These are phyloP conservation scores for Silybum marianum DNA, from an alignment of 129 eudicot species.

Conservation along the genomic window DNA sequence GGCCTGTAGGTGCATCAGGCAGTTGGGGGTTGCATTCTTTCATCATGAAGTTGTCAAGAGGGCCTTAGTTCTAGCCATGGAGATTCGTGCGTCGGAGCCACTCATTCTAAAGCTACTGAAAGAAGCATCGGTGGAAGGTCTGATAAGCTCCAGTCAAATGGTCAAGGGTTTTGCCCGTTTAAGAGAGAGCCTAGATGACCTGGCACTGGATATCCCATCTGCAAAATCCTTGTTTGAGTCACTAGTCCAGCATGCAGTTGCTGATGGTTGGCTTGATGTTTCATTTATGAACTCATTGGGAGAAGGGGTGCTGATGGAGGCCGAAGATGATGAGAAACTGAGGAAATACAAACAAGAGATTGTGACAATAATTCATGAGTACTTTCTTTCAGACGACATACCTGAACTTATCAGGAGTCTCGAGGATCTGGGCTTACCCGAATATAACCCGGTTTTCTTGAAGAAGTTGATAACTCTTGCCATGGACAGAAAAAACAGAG, in stretches of 20 bases:
- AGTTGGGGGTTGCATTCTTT: constrained; percentile 81
- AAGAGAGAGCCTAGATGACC: constrained; percentile 88
- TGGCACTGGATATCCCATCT: constrained; percentile 85
- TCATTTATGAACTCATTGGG: constrained; percentile 49
- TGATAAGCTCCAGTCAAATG: constrained; percentile 92
- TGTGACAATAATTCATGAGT: constrained; percentile 79
- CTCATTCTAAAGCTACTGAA: constrained; percentile 63
- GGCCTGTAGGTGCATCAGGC: constrained; percentile 86
- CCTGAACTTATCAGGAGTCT: constrained; percentile 84
- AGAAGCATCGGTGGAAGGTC: constrained; percentile 84
- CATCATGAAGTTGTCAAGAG: constrained; percentile 92
- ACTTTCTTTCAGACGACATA: constrained; percentile 85
- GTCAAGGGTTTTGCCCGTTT: constrained; percentile 72
- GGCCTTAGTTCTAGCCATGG: constrained; percentile 86
- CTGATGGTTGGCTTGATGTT: constrained; percentile 84
- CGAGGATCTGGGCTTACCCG: constrained; percentile 68
- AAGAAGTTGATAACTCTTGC: constrained; percentile 87
- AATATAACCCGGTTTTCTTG: constrained; percentile 69
- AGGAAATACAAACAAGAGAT: constrained; percentile 68
- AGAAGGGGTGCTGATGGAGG: constrained; percentile 35
- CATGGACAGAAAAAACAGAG: constrained; percentile 85
- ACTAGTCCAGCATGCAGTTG: constrained; percentile 52
- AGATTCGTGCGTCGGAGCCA: constrained; percentile 68
- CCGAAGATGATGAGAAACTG: constrained; percentile 54
- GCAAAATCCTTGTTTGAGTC: constrained; percentile 58